Evolutionary conservation across 495 filamentous ascomycete species (phyloP), one percentile per base, ranked within the genome.

Genomic region (Penicillium tannophilum): DNA sequence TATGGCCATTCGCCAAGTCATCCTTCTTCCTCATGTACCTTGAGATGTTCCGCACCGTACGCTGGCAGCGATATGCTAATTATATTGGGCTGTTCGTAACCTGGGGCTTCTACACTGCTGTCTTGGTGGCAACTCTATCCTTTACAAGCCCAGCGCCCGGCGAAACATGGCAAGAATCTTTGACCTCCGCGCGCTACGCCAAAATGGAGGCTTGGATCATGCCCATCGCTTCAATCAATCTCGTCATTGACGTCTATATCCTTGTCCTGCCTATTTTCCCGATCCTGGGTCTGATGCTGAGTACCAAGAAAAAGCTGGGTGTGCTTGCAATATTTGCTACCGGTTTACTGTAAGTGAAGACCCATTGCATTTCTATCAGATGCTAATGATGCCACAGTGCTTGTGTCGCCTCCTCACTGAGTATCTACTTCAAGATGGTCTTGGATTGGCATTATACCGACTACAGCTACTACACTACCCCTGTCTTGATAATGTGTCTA

Each of bases 1-100:
- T 41, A 41, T 41, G 39, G 39, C 39, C 39, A 17, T 41, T 41
- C 39, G 39, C 39, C 39, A 41, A 41, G 39, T 41, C 39, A n/a
- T 41, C 39, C 14, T 41, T 41, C 39, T 41, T 41, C 39, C 39
- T 41, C 16, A 16, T 41, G 5, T 41, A 41, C 16, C 39, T 41
- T 14, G 39, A 41, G 7, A 41, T 41, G 39, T 41, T 41, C 16
- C 14, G 16, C 39, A 41, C 14, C n/a, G n/a, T 41, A 41, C 39
- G 14, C 14, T 41, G 39, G 39, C 39, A 41, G 39, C 39, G 39
- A 41, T 41, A 41, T 17, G 39, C 39, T 16, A 41, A 41, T 17
- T 41, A 41, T 8, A 17, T 41, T n/a, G 39, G 39, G 16, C 14
- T 41, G 17, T 41, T n/a, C 6, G 16, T 41, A 6, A 41, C 4